Evolutionary conservation across 2,329 filamentous ascomycete species (phyloP).

Genomic region (Diaporthe sp.): DNA sequence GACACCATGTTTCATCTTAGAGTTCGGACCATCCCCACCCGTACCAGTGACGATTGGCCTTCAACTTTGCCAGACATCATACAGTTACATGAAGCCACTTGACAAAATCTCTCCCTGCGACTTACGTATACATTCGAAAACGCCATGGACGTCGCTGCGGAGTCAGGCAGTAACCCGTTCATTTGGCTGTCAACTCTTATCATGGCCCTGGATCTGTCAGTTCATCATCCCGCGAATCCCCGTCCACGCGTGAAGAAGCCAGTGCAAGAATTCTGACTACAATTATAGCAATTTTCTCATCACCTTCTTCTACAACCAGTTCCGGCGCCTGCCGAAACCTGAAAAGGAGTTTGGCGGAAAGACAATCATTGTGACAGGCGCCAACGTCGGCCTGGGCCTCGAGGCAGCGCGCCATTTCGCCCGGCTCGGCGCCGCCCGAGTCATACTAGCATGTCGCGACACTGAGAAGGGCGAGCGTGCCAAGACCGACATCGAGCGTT

Average conservation of each 20-base stretch:
- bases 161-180: slow-evolving; percentile 12
- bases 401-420: slow-evolving; percentile 56
- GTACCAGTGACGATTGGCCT: neutral
- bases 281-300: slow-evolving; percentile 22
- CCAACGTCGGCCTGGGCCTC: slow-evolving; percentile 57
- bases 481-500: slow-evolving; percentile 52
- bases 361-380: slow-evolving; percentile 56
- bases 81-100: neutral
- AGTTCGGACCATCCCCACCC: slow-evolving; percentile 3
- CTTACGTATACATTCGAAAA: neutral
- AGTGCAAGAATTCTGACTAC: neutral
- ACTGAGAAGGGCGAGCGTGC: slow-evolving; percentile 55
- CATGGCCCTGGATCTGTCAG: slow-evolving; percentile 36
- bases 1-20: neutral
- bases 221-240: neutral
- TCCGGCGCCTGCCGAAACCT: slow-evolving; percentile 32
- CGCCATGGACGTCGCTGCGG: slow-evolving; percentile 30
- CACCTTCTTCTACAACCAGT: slow-evolving; percentile 40
- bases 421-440: slow-evolving; percentile 52
- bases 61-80: neutral
- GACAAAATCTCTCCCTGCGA: neutral
- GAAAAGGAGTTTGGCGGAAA: slow-evolving; percentile 42
- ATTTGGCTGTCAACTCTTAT: slow-evolving; percentile 35
- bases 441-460: slow-evolving; percentile 57
- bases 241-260: neutral